These are phyloP conservation scores for Quercus phellos DNA, from an alignment of 331 rosid genomes.

Conservation along the genomic window DNA sequence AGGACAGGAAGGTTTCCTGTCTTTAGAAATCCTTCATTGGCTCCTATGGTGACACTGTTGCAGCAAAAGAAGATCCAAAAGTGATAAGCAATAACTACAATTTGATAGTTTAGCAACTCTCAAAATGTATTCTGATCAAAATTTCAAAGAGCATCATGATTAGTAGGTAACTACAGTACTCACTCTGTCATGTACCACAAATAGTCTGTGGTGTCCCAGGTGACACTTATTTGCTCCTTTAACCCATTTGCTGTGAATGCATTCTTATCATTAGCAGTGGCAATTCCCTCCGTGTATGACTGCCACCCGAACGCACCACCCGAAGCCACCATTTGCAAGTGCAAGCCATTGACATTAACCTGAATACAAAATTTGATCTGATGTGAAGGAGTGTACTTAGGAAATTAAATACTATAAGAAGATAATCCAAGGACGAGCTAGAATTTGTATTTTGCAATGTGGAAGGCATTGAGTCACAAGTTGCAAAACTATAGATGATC, in stretches of 20 bases:
- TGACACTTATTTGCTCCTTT: slow-evolving; percentile 64
- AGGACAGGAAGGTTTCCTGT: slow-evolving; percentile 61
- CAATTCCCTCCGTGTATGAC: slow-evolving; percentile 68
- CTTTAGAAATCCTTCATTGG: slow-evolving; percentile 61
- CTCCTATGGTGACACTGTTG: slow-evolving; percentile 59
- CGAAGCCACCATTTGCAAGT: slow-evolving; percentile 45
- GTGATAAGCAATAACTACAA: slow-evolving; percentile 11
- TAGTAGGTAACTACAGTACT: slow-evolving; percentile 32
- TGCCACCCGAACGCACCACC: slow-evolving; percentile 51
- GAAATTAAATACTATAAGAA: neutral
- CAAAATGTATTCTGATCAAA: neutral
- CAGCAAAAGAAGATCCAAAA: neutral
- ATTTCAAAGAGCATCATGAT: neutral
- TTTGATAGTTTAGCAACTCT: neutral
- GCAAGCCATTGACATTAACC: slow-evolving; percentile 42
- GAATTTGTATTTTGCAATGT: neutral
- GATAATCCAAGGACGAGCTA: neutral
- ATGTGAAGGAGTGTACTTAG: neutral
- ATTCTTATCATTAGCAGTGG: slow-evolving; percentile 42
- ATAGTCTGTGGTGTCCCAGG: slow-evolving; percentile 77
- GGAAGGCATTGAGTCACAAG: too few species aligned
- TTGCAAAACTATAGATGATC: too few species aligned
- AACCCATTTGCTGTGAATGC: slow-evolving; percentile 46
- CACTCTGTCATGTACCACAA: slow-evolving; percentile 99
- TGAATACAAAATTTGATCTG: slow-evolving; percentile 19